These are phyloP conservation scores for Lactifluus piperatus DNA, from an alignment of 768 basidiomycete species.

Conservation along the genomic window DNA sequence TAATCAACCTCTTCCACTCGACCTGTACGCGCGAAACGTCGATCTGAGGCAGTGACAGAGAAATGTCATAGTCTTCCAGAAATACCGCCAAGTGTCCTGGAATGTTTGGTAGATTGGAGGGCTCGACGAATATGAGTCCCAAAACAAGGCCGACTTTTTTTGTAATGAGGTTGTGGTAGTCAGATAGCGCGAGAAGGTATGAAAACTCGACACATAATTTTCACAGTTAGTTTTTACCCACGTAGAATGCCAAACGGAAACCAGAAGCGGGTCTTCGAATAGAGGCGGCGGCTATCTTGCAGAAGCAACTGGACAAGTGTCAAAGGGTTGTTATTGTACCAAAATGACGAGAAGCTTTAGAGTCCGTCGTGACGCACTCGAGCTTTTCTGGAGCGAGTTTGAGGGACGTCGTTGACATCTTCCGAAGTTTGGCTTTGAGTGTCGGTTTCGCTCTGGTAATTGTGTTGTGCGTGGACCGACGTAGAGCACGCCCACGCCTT, in stretches of 20 bases:
- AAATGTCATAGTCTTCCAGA: conserved; percentile 63
- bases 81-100: conserved; percentile 59
- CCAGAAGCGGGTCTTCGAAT: conserved; percentile 42
- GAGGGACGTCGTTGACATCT: conserved; percentile 23
- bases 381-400: conserved; percentile 24
- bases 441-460: conserved; percentile 24
- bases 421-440: conserved; percentile 21
- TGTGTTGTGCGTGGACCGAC: conserved; percentile 17
- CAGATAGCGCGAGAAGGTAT: no score
- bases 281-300: conserved; percentile 12
- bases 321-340: not conserved
- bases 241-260: conserved; percentile 62
- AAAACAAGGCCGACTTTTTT: conserved; percentile 66
- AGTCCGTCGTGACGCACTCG: conserved; percentile 23
- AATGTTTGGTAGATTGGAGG: conserved; percentile 56
- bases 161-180: no score
- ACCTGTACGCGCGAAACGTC: conserved; percentile 60
- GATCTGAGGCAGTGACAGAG: conserved; percentile 54
- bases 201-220: no score
- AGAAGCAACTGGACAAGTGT: not conserved
- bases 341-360: not conserved
- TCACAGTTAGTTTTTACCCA: conserved; percentile 36
- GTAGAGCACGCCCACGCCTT: conserved; percentile 23
- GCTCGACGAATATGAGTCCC: conserved; percentile 58
- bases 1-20: conserved; percentile 62